Evolutionary conservation across 345 rosid genomes (phyloP).

Genomic region (Lepidium sativum): DNA sequence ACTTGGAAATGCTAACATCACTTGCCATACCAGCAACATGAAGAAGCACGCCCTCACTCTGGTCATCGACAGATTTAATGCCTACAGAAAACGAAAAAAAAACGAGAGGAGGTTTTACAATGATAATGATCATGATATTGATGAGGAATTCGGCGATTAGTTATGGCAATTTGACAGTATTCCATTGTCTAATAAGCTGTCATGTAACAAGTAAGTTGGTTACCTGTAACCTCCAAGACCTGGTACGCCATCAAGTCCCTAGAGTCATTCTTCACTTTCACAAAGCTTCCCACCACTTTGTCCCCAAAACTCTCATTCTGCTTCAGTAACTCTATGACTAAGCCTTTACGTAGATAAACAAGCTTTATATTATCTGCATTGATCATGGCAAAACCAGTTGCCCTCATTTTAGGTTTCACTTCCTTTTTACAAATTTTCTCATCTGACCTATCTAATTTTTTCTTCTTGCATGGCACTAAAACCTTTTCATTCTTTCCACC

Average conservation of each 20-base stretch:
- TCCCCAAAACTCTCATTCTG: slow-evolving; percentile 26
- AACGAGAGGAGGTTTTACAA: background rate
- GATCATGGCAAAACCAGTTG: slow-evolving; percentile 36
- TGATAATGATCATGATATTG: background rate
- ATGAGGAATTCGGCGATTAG: background rate
- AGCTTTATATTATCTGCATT: slow-evolving; percentile 41
- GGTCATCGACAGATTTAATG: slow-evolving; percentile 2
- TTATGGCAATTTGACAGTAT: background rate
- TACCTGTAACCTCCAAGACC: slow-evolving; percentile 30
- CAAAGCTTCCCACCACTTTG: slow-evolving; percentile 52
- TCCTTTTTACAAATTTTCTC: slow-evolving; percentile 4
- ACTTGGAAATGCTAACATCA: slow-evolving; percentile 15
- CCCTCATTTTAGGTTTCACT: slow-evolving; percentile 10
- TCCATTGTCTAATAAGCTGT: background rate
- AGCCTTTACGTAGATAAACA: slow-evolving; percentile 47
- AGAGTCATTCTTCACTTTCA: slow-evolving; percentile 41
- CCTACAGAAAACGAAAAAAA: background rate
- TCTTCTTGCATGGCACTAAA: slow-evolving; percentile 25
- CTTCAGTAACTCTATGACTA: slow-evolving; percentile 31
- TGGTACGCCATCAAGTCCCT: slow-evolving; percentile 22
- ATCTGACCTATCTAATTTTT: slow-evolving; percentile 1
- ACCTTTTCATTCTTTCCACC: slow-evolving; percentile 7
- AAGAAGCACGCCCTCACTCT: background rate
- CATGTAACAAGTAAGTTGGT: background rate
- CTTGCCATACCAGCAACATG: slow-evolving; percentile 11